Conservation (phyloP, 2,329 filamentous ascomycete species). For the Hypoxylon sp. region DNA sequence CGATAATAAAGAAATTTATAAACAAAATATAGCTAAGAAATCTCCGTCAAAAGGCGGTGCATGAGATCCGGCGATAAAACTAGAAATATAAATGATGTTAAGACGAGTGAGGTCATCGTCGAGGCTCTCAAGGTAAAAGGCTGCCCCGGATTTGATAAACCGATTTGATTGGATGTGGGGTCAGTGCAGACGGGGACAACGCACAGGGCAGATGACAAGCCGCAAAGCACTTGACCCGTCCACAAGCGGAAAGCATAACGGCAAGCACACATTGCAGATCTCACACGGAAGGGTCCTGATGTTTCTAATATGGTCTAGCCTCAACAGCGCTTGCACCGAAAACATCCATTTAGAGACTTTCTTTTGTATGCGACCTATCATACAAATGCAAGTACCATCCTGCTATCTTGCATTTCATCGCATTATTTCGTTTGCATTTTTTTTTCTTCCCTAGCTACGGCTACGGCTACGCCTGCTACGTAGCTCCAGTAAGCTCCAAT, state of each 20-base stretch:
- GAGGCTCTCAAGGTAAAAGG: conserved; percentile 30
- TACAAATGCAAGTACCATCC: conserved; percentile 3
- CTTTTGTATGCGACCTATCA: conserved; percentile 10
- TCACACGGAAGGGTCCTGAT: conserved; percentile 34
- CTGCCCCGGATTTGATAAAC: conserved; percentile 35
- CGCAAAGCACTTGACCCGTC: conserved; percentile 39
- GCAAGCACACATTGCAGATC: conserved; percentile 29
- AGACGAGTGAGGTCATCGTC: conserved; percentile 34
- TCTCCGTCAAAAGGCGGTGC: not conserved
- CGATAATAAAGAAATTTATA: conserved; percentile 1
- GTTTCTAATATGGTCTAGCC: conserved; percentile 38
- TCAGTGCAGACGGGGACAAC: conserved; percentile 17
- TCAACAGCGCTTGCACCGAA: conserved; percentile 33
- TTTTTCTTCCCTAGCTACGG: conserved; percentile 1
- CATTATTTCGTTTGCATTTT: not conserved
- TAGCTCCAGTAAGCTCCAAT: conserved; percentile 33
- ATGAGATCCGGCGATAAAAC: not conserved
- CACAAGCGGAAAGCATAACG: conserved; percentile 8
- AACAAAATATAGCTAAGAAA: not conserved
- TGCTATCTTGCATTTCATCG: not conserved
- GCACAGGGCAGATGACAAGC: conserved; percentile 34
- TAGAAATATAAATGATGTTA: conserved; percentile 1
- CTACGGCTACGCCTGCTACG: conserved; percentile 17
- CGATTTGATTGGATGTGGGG: conserved; percentile 19
- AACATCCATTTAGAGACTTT: conserved; percentile 2